Percentiles rank a stretch among this genome's conserved stretches.
Conservation (phyloP, 1,284 basidiomycete species). For the Cutaneotrichosporon spelunceum region DNA sequence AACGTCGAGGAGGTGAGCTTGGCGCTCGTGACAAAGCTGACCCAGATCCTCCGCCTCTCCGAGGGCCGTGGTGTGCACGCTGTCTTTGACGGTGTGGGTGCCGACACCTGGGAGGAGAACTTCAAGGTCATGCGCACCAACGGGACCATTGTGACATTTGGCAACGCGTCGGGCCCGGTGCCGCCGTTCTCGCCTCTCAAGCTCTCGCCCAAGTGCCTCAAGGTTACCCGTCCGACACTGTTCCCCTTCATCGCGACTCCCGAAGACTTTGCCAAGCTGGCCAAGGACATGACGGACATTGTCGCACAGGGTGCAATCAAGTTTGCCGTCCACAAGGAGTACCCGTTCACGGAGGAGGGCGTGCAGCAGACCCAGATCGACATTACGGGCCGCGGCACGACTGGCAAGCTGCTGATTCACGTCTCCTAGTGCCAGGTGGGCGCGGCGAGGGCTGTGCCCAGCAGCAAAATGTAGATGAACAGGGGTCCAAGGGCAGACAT, state of each 20-base stretch:
- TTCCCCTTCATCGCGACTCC: conserved; percentile 64
- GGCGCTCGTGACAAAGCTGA: conserved; percentile 52
- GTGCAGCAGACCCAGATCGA: conserved; percentile 74
- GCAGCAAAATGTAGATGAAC: neutral
- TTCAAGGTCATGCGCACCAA: conserved; percentile 76
- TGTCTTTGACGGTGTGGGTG: conserved; percentile 90
- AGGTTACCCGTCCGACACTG: conserved; percentile 65
- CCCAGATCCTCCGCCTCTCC: conserved; percentile 66
- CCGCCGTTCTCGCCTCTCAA: conserved; percentile 66
- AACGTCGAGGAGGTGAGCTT: conserved; percentile 38
- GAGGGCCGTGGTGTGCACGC: conserved; percentile 77
- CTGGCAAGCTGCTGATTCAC: conserved; percentile 77
- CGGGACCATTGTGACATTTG: conserved; percentile 73
- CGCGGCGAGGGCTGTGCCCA: neutral
- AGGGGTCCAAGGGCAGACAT: neutral
- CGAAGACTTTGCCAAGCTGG: conserved; percentile 68
- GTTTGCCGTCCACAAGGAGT: conserved; percentile 69
- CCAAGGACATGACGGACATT: conserved; percentile 64
- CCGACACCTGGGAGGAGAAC: conserved; percentile 82
- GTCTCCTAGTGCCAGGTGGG: conserved; percentile 38
- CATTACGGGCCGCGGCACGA: conserved; percentile 70
- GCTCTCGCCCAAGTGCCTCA: conserved; percentile 77
- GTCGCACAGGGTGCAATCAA: conserved; percentile 64
- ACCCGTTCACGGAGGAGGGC: conserved; percentile 78
- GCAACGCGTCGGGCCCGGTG: conserved; percentile 66